Percentiles rank a stretch among this genome's conserved stretches.
phyloP scores from a whole-genome alignment of 1,284 basidiomycete species.

The Gastroboletus turbinatus region DNA sequence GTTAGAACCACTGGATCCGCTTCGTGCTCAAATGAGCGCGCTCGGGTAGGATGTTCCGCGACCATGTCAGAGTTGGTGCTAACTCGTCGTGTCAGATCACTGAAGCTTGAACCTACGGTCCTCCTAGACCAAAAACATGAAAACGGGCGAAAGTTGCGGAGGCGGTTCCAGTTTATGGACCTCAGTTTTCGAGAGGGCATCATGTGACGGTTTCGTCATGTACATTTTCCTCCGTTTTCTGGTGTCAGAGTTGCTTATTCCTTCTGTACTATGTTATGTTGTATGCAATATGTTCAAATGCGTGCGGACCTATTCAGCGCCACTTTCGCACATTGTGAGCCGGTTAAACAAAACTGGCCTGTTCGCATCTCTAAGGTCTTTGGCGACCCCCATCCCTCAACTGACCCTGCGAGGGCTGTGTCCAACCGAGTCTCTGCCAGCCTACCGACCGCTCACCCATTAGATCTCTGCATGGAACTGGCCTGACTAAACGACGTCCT shows the following conservation, averaged over 20 bases:
- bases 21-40: slow-evolving; percentile 29
- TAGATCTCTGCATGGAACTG: slow-evolving; percentile 29
- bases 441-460: neutral
- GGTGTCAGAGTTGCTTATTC: no score
- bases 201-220: slow-evolving; percentile 18
- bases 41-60: slow-evolving; percentile 17
- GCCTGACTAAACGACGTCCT: slow-evolving; percentile 21
- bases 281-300: slow-evolving; percentile 10
- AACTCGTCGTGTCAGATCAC: slow-evolving; percentile 20
- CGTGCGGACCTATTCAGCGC: slow-evolving; percentile 11
- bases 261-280: neutral
- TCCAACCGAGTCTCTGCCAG: slow-evolving; percentile 1
- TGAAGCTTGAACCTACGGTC: slow-evolving; percentile 28
- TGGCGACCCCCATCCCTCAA: slow-evolving; percentile 20
- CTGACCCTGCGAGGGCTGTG: slow-evolving; percentile 11
- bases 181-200: slow-evolving; percentile 20
- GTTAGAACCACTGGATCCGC: slow-evolving; percentile 18
- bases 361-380: slow-evolving; percentile 16
- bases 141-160: neutral
- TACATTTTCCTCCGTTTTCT: neutral
- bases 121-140: slow-evolving; percentile 24
- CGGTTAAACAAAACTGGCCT: slow-evolving; percentile 21
- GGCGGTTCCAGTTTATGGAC: slow-evolving; percentile 11
- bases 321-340: slow-evolving; percentile 33
- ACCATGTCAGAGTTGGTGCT: neutral